A percentile compares a stretch with the other conserved stretches of the same genome.
Evolutionary conservation across 2,329 filamentous ascomycete genomes (phyloP).

Genomic region (Aureobasidium melanogenum): DNA sequence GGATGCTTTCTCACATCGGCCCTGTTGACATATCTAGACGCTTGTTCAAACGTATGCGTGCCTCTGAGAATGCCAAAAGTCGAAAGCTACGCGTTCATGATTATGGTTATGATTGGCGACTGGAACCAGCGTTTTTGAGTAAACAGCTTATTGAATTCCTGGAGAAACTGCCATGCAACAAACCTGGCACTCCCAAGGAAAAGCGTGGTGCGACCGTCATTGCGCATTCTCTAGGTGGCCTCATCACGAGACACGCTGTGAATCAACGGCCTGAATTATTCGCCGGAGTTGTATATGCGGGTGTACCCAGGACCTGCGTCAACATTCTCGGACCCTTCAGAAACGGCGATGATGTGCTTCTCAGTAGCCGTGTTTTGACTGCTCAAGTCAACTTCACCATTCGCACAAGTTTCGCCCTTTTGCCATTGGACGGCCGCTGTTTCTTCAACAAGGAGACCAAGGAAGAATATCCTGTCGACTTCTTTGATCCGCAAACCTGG

Average conservation of each 20-base stretch:
- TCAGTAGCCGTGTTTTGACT: constrained; percentile 82
- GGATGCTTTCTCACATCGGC: constrained; percentile 85
- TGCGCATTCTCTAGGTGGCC: constrained; percentile 76
- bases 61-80: constrained; percentile 61
- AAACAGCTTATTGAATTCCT: constrained; percentile 64
- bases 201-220: constrained; percentile 68
- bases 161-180: constrained; percentile 65
- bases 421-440: constrained; percentile 79
- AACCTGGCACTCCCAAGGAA: constrained; percentile 41
- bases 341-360: constrained; percentile 83
- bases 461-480: constrained; percentile 73
- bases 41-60: constrained; percentile 67
- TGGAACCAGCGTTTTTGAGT: constrained; percentile 71
- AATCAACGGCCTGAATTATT: constrained; percentile 81
- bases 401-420: constrained; percentile 72
- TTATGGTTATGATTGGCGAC: constrained; percentile 90
- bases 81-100: constrained; percentile 74
- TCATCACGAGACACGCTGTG: constrained; percentile 81
- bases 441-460: constrained; percentile 78
- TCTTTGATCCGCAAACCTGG: constrained; percentile 74
- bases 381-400: constrained; percentile 91
- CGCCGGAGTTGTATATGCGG: constrained; percentile 75
- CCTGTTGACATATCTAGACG: constrained; percentile 82
- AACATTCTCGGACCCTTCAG: constrained; percentile 85
- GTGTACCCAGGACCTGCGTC: constrained; percentile 75